Evolutionary conservation across 495 filamentous ascomycete genomes (phyloP).

Genomic region (Aspergillus bridgeri): DNA sequence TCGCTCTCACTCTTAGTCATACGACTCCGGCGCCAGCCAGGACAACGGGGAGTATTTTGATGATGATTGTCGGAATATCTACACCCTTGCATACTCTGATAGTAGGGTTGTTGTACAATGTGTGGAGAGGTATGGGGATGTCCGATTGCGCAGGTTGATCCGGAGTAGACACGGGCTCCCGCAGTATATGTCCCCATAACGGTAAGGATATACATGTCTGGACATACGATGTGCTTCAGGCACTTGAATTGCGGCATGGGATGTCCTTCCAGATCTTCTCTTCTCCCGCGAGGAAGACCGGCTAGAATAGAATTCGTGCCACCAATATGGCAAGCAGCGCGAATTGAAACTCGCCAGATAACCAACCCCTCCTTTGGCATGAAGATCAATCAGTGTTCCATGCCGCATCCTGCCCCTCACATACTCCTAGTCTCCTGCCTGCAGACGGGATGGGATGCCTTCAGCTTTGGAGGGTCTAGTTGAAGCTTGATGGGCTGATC

Average conservation of each 20-base stretch:
- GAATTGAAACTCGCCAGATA: background rate
- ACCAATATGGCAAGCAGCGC: background rate
- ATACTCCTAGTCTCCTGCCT: background rate
- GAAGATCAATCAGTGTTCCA: constrained; percentile 6
- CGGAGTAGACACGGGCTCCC: background rate
- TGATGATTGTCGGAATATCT: background rate
- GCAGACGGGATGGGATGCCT: background rate
- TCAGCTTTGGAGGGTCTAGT: background rate
- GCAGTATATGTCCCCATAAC: background rate
- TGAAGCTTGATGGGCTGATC: constrained; percentile 5
- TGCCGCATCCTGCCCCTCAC: background rate
- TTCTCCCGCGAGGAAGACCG: background rate
- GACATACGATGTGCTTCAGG: too few relatives aligned
- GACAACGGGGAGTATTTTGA: background rate
- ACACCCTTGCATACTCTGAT: background rate
- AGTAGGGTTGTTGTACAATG: background rate
- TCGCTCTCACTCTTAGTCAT: background rate
- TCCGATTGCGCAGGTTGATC: background rate
- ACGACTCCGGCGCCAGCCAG: background rate
- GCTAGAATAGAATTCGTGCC: background rate
- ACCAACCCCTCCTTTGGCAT: constrained; percentile 13
- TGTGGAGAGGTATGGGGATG: background rate
- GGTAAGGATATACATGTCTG: background rate
- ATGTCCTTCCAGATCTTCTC: background rate
- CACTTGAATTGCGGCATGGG: background rate